Percentiles rank a stretch among this genome's conserved stretches.
phyloP scores from a whole-genome alignment of 176 grass and related monocot genomes.

The Canna indica region DNA sequence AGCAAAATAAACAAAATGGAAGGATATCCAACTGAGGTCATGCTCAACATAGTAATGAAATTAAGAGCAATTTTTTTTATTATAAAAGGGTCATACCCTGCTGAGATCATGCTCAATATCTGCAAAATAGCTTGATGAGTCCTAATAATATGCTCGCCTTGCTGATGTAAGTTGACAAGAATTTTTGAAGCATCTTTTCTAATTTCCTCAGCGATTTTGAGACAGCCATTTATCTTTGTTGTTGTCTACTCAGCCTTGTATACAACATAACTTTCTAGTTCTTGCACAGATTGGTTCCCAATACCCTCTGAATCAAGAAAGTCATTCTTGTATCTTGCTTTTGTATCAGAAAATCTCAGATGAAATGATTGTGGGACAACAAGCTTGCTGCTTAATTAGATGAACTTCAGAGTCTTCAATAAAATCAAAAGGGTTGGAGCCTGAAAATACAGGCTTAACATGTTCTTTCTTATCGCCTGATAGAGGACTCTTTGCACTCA shows the following conservation, averaged over 20 bases:
- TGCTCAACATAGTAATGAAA: no score
- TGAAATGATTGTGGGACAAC: no score
- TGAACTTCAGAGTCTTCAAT: not conserved
- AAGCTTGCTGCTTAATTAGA: not conserved
- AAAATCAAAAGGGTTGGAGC: slow-evolving; percentile 5
- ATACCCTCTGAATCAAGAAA: slow-evolving; percentile 63
- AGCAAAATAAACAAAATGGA: not conserved
- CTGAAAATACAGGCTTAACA: not conserved
- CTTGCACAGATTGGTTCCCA: slow-evolving; percentile 55
- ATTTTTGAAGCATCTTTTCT: no score
- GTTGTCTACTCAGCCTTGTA: slow-evolving; percentile 77
- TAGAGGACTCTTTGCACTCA: not conserved
- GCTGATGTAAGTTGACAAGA: no score
- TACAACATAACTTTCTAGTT: slow-evolving; percentile 55
- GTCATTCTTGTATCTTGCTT: slow-evolving; percentile 47
- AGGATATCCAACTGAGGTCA: no score
- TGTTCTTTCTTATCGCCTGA: not conserved
- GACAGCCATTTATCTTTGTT: slow-evolving; percentile 34
- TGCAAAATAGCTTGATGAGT: no score
- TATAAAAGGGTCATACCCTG: slow-evolving; percentile 32
- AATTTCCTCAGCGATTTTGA: slow-evolving; percentile 79
- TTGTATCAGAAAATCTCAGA: slow-evolving; percentile 5
- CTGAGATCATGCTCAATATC: slow-evolving; percentile 84
- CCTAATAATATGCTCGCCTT: no score
- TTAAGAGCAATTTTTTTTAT: no score